Base-by-base conservation (phyloP, 768 basidiomycete genomes). In the Agrocybe pediades region DNA sequence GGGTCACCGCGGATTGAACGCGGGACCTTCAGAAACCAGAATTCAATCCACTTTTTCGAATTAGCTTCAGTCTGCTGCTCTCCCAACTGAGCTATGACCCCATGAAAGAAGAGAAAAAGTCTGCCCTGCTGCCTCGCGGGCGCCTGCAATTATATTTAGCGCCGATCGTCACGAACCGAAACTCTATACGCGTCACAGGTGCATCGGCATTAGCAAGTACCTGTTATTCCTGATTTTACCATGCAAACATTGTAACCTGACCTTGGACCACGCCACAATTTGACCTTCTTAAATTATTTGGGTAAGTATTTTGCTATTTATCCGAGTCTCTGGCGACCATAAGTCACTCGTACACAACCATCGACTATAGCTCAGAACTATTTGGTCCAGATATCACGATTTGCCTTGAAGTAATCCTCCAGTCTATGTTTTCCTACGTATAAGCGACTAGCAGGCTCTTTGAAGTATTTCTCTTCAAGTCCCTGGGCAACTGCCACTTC, bases 1-100 rank as follows among this genome's bases (percentile, higher is more conserved):
- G 77, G 77, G 77, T 66, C 71, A 78, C 77, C 74, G 75, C 75
- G 79, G 77, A 74, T 79, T 72, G 78, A 80, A 79, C 77, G 76
- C 73, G 73, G 74, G 77, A 80, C 79, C 78, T 80, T 71, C 71
- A 79, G 74, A 78, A 53, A 13, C 9, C 55, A 20, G 17, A 46
- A 42, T 36, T 36, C 13, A 36, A 26, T 19, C 16, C 41, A 66
- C 21, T 17, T 69, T 64, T 66, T 66, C 24, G 25, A 36, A 36
- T 36, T n/a, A 36, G 33, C 56, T 54, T 58, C 57, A 58, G 70
- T 72, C 69, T 71, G 63, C 62, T 67, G 69, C 70, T 71, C 70
- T 71, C 69, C 67, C 69, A 70, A 62, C 68, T 65, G 66, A 69
- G 68, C 66, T 72, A 68, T 61, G 63, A 58, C 65, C 66, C 65